phyloP scores from a whole-genome alignment of 805 yeast genomes.

The Candida nitratophila region DNA sequence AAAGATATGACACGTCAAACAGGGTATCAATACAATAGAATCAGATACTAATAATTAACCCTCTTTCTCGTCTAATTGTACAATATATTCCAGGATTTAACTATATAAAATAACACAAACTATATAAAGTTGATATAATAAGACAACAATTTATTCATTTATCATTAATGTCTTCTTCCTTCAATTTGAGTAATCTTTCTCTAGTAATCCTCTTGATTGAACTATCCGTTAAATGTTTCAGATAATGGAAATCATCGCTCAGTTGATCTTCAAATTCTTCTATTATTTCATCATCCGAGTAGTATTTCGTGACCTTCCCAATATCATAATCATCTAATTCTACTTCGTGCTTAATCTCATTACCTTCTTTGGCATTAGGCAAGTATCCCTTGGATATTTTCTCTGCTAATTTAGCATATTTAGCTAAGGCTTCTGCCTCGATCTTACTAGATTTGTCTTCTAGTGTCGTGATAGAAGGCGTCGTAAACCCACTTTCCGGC shows the following conservation, averaged over 20 bases:
- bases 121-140: too few species aligned
- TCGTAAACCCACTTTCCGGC: background rate
- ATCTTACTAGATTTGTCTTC: background rate
- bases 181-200: conserved; percentile 17
- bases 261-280: conserved; percentile 30
- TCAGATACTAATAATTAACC: too few species aligned
- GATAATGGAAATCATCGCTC: conserved; percentile 26
- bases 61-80: background rate
- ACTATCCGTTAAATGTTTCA: conserved; percentile 37
- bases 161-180: background rate
- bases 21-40: too few species aligned
- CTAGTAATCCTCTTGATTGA: conserved; percentile 32
- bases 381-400: background rate
- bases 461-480: background rate
- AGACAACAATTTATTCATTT: background rate
- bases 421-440: conserved; percentile 1
- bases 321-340: background rate
- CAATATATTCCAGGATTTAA: background rate
- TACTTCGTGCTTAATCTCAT: background rate
- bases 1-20: too few species aligned
- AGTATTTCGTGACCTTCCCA: background rate
- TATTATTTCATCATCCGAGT: conserved; percentile 2
- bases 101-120: background rate
- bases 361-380: background rate
- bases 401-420: conserved; percentile 2